Base-by-base conservation (phyloP, 2,329 filamentous ascomycete species). In the Neofusicoccum sp. region DNA sequence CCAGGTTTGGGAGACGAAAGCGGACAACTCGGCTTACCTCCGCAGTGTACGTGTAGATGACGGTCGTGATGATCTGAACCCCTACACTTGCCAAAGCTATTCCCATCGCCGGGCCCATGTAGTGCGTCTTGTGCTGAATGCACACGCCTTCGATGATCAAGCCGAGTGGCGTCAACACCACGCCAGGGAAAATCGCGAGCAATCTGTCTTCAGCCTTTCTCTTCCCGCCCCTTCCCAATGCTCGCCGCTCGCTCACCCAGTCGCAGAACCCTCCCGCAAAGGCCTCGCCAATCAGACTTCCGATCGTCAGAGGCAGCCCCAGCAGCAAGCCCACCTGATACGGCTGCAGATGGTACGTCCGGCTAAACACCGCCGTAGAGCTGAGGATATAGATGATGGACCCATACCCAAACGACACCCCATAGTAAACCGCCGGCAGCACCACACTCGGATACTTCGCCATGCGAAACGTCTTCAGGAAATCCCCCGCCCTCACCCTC, bases 301-400 rank as follows among this genome's bases (percentile, higher is more conserved):
- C 63, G 33, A 63, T 40, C 14, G 56, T 63, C 12, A 62, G 33
- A 28, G 62, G 48, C 9, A 64, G 9, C 8, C 62, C 62, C 4
- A 63, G 40, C 3, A 62, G 33, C 6, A 64, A 34, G 28, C 63
- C 63, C n/a, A 61, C 48, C 34, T 64, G 58, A 33, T 53, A 49
- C 8, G 63, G 62, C 12, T 44, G 20, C 16, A 63, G 62, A 6
- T 57, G 34, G 43, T 64, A 63, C 9, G 45, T 3, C 20, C 26
- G 36, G 14, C 34, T 40, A 30, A 64, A 64, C 16, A 62, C 6
- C 12, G 40, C 44, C 11, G 63, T 33, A 14, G 51, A 53, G 7
- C 51, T 61, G 14, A 62, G 43, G 33, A 62, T 30, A 54, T 63
- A 64, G 45, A 64, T 36, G 49, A 63, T 60, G 45, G 48, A 49